Conservation (phyloP, 75 land plant species). For the Pseudotsuga menziesii region DNA sequence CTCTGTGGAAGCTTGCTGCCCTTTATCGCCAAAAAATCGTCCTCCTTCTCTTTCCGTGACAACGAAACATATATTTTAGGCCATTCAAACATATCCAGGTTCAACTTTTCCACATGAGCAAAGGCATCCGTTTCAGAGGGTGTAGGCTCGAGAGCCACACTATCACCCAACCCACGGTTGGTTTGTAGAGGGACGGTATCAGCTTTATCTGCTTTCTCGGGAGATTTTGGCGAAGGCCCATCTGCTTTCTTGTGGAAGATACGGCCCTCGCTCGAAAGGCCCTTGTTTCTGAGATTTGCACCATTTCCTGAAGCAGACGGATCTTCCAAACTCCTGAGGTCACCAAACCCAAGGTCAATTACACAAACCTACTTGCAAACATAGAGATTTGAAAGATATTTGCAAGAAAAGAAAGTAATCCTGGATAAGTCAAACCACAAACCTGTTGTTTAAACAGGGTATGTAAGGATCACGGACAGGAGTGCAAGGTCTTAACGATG, state of each 20-base stretch:
- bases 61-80: constrained; percentile 38
- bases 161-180: constrained; percentile 1
- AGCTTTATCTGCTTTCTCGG: constrained; percentile 5
- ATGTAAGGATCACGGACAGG: constrained; percentile 12
- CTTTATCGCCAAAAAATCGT: constrained; percentile 50
- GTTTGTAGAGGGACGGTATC: background rate
- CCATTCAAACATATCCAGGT: constrained; percentile 43
- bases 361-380: background rate
- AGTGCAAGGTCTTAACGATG: constrained; percentile 13
- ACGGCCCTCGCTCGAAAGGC: constrained; percentile 4
- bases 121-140: constrained; percentile 13
- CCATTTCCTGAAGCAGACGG: constrained; percentile 5
- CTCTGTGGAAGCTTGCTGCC: constrained; percentile 59
- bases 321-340: constrained; percentile 5
- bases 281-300: constrained; percentile 1
- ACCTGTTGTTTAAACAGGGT: constrained; percentile 4
- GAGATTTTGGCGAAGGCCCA: constrained; percentile 6
- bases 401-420: background rate
- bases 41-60: constrained; percentile 59
- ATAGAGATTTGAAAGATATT: background rate
- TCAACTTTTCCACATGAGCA: constrained; percentile 25
- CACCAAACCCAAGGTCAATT: background rate
- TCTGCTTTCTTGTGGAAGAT: background rate
- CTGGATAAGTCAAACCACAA: background rate
- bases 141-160: background rate